Evolutionary conservation across 257 asterid species (phyloP).

Genomic region (Gynochthodes officinalis): DNA sequence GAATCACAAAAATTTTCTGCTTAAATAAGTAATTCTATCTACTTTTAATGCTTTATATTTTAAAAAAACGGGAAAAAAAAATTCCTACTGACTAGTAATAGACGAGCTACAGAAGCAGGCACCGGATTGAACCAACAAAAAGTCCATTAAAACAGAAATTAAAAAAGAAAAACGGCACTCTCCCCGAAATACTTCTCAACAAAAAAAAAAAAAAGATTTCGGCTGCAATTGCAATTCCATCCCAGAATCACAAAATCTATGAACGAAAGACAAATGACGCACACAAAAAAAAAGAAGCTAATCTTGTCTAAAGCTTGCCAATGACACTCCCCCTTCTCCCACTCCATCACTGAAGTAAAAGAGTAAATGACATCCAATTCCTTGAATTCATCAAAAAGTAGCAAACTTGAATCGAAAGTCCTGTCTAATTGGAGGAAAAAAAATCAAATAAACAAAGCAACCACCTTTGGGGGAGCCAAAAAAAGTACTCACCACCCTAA

Average conservation of each 20-base stretch:
- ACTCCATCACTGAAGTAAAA: slow-evolving; percentile 17
- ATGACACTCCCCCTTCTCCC: slow-evolving; percentile 26
- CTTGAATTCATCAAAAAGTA: slow-evolving; percentile 24
- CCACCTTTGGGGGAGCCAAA: not conserved
- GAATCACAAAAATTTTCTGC: too few species aligned
- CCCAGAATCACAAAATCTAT: slow-evolving; percentile 16
- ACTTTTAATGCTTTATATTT: too few species aligned
- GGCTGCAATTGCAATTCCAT: not conserved
- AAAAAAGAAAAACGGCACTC: slow-evolving; percentile 24
- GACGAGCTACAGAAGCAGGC: slow-evolving; percentile 23
- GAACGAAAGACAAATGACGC: slow-evolving; percentile 16
- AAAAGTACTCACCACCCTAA: not conserved
- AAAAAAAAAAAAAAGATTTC: too few species aligned
- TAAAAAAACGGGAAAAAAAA: not conserved
- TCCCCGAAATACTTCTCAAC: slow-evolving; percentile 12
- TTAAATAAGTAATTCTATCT: too few species aligned
- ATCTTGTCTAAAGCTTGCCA: slow-evolving; percentile 38
- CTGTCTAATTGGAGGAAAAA: slow-evolving; percentile 9
- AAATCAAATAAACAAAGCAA: not conserved
- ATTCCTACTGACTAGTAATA: too few species aligned
- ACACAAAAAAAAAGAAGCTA: slow-evolving; percentile 30
- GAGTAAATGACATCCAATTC: slow-evolving; percentile 18
- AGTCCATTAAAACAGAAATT: slow-evolving; percentile 32
- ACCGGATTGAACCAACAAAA: slow-evolving; percentile 39
- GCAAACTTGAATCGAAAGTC: slow-evolving; percentile 14